Base-by-base conservation (phyloP, 495 filamentous ascomycete genomes). In the Aspergillus bridgeri region DNA sequence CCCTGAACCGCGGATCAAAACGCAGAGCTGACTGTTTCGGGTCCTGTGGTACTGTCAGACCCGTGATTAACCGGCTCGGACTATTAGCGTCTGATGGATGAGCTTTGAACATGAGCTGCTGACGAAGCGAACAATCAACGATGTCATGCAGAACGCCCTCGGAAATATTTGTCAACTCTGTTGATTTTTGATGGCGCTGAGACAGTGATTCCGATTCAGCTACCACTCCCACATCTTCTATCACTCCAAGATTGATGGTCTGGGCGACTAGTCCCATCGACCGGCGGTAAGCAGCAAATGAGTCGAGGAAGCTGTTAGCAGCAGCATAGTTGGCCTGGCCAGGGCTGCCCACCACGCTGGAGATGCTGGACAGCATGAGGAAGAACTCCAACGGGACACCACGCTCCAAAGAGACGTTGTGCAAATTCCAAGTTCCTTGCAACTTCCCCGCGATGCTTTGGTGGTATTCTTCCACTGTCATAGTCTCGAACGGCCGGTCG, bases 291-390 rank as follows among this genome's bases (percentile, higher is more conserved):
- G n/a, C 22, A 1, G 54, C 54, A 17, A 61, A 61, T 2, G 59
- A 49, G 25, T 61, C 59, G 3, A 61, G 45, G 18, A 61, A 61
- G 8, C 49, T 23, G 25, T 57, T 61, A 3, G 54, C 59, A 2
- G 59, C 59, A 1, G 59, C 54, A 45, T 61, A 61, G 50, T 61
- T 61, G 8, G 54, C 59, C 46, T 61, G 59, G 0, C 59, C 59
- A 22, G 33, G 44, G 13, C 55, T 48, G 21, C 59, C 59, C 0
- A 57, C 45, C 3, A 61, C 27, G 24, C 59, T 53, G 15, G 54
- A 57, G 5, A 57, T 53, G 44, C 59, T 61, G 42, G 59, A 61
- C 2, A 61, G 24, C 2, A 53, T 25, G 19, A 53, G 44, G 50
- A 61, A 61, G 44, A 61, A 61, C 15, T 61, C 59, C 22, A 61